Conservation (phyloP, 179 eudicot species). For the Patellifolia procumbens region DNA sequence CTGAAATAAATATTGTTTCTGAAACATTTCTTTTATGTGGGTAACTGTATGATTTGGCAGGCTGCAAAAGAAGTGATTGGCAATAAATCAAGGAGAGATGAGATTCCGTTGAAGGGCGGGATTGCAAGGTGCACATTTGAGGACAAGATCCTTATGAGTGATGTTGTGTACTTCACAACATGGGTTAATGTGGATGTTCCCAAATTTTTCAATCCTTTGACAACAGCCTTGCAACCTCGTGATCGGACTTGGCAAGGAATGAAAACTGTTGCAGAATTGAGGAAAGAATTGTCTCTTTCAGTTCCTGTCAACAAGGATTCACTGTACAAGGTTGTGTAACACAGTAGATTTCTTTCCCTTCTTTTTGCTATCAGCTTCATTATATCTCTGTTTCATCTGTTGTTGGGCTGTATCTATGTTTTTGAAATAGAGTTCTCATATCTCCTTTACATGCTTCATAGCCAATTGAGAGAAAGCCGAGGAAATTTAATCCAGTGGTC, state of each 20-base stretch:
- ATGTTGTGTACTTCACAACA: slow-evolving; percentile 79
- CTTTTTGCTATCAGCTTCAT: not conserved
- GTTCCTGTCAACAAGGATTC: slow-evolving; percentile 86
- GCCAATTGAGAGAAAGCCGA: slow-evolving; percentile 78
- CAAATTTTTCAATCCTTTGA: slow-evolving; percentile 72
- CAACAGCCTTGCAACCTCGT: slow-evolving; percentile 93
- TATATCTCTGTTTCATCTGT: not conserved
- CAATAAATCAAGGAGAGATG: slow-evolving; percentile 58
- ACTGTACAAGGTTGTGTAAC: slow-evolving; percentile 63
- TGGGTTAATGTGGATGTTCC: slow-evolving; percentile 96
- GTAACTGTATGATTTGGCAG: slow-evolving; percentile 38
- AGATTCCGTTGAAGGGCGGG: slow-evolving; percentile 67
- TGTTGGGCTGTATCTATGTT: not conserved
- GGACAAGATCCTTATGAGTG: slow-evolving; percentile 94
- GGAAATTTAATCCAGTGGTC: slow-evolving; percentile 78
- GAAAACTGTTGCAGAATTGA: slow-evolving; percentile 89
- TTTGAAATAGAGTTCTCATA: slow-evolving; percentile 5
- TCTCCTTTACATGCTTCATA: slow-evolving; percentile 24
- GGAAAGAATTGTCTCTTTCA: slow-evolving; percentile 63
- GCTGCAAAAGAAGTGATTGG: slow-evolving; percentile 91
- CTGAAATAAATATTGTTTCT: slow-evolving; percentile 33
- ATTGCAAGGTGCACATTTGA: slow-evolving; percentile 98
- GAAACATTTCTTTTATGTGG: slow-evolving; percentile 11
- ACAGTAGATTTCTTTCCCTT: not conserved
- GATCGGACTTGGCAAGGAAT: slow-evolving; percentile 74